Evolutionary conservation across 805 yeast species (phyloP), one percentile per base, ranked within the genome.

Genomic region (Hanseniaspora clermontiae): DNA sequence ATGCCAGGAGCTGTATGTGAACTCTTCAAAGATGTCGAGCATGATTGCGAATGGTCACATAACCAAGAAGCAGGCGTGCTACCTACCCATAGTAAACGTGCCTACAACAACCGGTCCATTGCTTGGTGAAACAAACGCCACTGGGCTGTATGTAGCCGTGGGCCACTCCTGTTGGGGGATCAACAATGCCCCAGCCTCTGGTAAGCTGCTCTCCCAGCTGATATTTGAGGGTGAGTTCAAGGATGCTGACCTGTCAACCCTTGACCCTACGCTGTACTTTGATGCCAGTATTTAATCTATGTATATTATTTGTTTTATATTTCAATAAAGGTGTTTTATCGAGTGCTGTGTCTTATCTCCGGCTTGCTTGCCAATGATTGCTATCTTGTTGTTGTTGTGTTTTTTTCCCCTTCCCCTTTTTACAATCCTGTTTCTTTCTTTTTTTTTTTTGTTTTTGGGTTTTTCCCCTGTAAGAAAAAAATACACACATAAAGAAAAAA

Each of bases 91-190:
- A 5, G 77, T 91, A 52, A 96, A 91, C 66, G 91, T 89, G 9
- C 95, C 97, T 1, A 84, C 95, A 5, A 80, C 87, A 42, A 80
- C 91, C 1, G 98, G 98, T 6, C 98, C 98, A 0, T 73, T 93
- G 55, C 83, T 91, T 62, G 98, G 98, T 48, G 91, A 87, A 63
- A 91, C 97, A 0, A 89, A 89, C 64, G 95, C 90, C 8, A 80
- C 78, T 24, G 82, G 83, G 59, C 72, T 91, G 59, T 85, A 73
- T 63, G 68, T 91, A 57, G 96, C 96, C 2, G 80, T 91, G 15
- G 98, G 97, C 0, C 98, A 91, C 69, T 85, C 96, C 15, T 93
- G 97, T 71, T 91, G 98, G 98, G 98, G 98, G 24, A 93, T 91
- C 60, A 93, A 91, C 71, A 91, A 93, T 69, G 96, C 96, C 0